Evolutionary conservation across 2,329 filamentous ascomycete species (phyloP).

Genomic region (Phoma herbarum): DNA sequence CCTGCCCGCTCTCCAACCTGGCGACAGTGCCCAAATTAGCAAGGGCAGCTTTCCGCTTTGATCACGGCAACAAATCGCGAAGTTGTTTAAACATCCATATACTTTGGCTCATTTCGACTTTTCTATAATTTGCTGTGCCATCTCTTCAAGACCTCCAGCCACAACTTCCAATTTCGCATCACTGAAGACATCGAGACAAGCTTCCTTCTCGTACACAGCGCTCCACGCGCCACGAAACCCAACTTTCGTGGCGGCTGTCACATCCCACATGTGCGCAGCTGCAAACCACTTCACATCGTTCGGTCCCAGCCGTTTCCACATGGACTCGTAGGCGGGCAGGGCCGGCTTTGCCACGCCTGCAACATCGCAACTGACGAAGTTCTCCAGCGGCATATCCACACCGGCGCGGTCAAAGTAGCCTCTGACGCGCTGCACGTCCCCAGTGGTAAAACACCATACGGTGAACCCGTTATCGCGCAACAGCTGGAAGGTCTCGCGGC

Average conservation of each 20-base stretch:
- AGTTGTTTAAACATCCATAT: neutral
- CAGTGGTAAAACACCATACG: slow-evolving; percentile 64
- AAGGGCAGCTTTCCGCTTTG: neutral
- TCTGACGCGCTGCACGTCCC: slow-evolving; percentile 59
- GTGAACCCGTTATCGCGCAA: slow-evolving; percentile 59
- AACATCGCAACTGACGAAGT: slow-evolving; percentile 62
- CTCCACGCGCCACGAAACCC: slow-evolving; percentile 65
- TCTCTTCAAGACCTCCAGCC: neutral
- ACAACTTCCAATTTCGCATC: neutral
- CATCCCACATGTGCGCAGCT: slow-evolving; percentile 69
- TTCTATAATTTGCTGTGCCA: neutral
- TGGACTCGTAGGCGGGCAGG: slow-evolving; percentile 56
- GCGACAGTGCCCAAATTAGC: neutral
- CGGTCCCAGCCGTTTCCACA: slow-evolving; percentile 54
- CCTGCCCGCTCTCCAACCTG: too few species aligned
- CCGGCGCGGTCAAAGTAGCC: slow-evolving; percentile 62
- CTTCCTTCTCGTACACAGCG: slow-evolving; percentile 62
- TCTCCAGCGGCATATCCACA: slow-evolving; percentile 60
- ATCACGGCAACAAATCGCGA: neutral
- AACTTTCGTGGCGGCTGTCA: slow-evolving; percentile 60
- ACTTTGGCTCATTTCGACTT: neutral
- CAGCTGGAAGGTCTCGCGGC: slow-evolving; percentile 54
- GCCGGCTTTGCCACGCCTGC: slow-evolving; percentile 61
- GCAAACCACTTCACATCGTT: slow-evolving; percentile 62
- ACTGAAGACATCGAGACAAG: slow-evolving; percentile 58